phyloP scores from a whole-genome alignment of 306 rosid genomes.

The Fragaria vesca region DNA sequence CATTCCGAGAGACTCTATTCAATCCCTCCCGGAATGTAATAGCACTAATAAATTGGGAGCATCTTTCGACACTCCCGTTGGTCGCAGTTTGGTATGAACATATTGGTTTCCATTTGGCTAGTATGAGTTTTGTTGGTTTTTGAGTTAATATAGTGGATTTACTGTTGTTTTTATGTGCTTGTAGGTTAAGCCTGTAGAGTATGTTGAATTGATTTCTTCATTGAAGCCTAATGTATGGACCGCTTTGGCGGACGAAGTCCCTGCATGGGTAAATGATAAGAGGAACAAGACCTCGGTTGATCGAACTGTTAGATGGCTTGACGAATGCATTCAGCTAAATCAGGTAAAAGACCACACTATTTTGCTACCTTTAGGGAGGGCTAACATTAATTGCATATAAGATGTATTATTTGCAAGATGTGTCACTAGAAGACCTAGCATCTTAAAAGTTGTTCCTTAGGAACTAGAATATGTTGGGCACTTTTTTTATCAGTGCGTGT shows the following conservation, averaged over 20 bases:
- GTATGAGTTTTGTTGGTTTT: background rate
- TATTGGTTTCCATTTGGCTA: background rate
- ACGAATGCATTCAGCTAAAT: conserved; percentile 68
- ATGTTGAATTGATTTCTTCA: conserved; percentile 66
- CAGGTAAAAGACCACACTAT: conserved; percentile 33
- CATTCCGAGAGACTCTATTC: conserved; percentile 72
- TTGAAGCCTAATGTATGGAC: conserved; percentile 83
- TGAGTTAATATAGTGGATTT: background rate
- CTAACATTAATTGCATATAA: background rate
- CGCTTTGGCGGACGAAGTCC: conserved; percentile 90
- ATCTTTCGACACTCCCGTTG: conserved; percentile 83
- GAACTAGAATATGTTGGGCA: background rate
- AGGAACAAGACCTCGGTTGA: conserved; percentile 84
- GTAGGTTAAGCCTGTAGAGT: conserved; percentile 81
- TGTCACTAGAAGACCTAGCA: background rate
- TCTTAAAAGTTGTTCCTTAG: background rate
- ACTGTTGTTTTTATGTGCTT: background rate
- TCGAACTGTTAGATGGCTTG: conserved; percentile 91
- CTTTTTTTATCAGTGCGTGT: background rate
- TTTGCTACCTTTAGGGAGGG: background rate
- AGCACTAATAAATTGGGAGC: conserved; percentile 64
- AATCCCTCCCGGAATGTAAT: conserved; percentile 64
- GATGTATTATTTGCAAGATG: background rate
- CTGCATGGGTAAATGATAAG: conserved; percentile 80
- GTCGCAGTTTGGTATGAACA: conserved; percentile 68